Evolutionary conservation across 176 grass and related monocot genomes (phyloP).

Genomic region (Rhynchospora breviuscula): DNA sequence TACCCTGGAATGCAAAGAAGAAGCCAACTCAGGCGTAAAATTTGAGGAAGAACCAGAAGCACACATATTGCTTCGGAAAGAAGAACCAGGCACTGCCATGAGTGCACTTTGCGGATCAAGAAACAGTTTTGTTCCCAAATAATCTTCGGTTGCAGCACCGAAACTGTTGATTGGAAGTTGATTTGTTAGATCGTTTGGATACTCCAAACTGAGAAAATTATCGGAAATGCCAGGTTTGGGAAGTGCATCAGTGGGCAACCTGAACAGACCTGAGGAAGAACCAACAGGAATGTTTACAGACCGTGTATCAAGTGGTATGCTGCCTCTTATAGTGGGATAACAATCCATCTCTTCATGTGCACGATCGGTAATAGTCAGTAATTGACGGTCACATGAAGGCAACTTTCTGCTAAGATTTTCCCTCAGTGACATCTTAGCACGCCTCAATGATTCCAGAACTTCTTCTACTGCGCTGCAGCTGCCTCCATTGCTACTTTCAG

Average conservation of each 20-base stretch:
- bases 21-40: neutral
- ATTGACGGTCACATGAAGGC: slow-evolving; percentile 18
- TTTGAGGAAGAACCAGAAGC: slow-evolving; percentile 13
- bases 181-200: slow-evolving; percentile 30
- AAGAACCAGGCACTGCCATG: slow-evolving; percentile 24
- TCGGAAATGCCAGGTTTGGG: slow-evolving; percentile 14
- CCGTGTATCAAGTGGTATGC: neutral
- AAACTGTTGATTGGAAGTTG: slow-evolving; percentile 14
- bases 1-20: slow-evolving; percentile 16
- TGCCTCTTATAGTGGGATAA: neutral
- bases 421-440: slow-evolving; percentile 58
- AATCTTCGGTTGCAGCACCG: slow-evolving; percentile 6
- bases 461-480: slow-evolving; percentile 7
- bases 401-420: slow-evolving; percentile 35
- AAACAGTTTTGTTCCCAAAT: slow-evolving; percentile 8
- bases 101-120: slow-evolving; percentile 21
- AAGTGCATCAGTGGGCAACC: slow-evolving; percentile 63
- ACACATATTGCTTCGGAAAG: slow-evolving; percentile 31
- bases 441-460: slow-evolving; percentile 63
- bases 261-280: slow-evolving; percentile 47
- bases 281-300: slow-evolving; percentile 40
- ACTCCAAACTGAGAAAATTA: slow-evolving; percentile 12
- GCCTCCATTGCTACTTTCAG: neutral
- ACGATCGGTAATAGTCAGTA: slow-evolving; percentile 33
- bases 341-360: slow-evolving; percentile 14